A percentile compares a stretch with the other conserved stretches of the same genome.
Evolutionary conservation across 2,329 filamentous ascomycete species (phyloP).

Genomic region (Exophiala oligosperma): DNA sequence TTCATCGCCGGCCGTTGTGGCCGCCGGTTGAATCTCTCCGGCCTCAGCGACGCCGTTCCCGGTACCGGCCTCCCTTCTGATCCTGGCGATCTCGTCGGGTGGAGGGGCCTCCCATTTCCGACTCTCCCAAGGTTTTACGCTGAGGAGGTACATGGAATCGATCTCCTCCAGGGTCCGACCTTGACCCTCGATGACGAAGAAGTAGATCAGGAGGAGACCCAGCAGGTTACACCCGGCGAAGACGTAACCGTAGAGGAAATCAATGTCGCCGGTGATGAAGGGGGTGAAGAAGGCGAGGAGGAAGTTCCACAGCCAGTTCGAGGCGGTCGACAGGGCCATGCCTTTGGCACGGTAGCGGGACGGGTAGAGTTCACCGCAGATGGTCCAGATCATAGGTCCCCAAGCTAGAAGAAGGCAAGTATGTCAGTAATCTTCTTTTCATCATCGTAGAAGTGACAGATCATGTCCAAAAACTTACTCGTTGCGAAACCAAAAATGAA

Average conservation of each 20-base stretch:
- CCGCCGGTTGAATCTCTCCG: slow-evolving; percentile 17
- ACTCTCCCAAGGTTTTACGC: slow-evolving; percentile 57
- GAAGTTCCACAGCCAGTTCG: slow-evolving; percentile 81
- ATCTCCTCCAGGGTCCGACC: slow-evolving; percentile 76
- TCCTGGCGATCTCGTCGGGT: slow-evolving; percentile 28
- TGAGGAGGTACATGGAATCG: slow-evolving; percentile 72
- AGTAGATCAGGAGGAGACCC: slow-evolving; percentile 67
- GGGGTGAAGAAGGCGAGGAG: slow-evolving; percentile 76
- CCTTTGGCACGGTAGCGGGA: slow-evolving; percentile 40
- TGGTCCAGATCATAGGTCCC: slow-evolving; percentile 63
- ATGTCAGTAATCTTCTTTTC: not conserved
- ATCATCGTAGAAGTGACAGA: not conserved
- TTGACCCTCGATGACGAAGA: slow-evolving; percentile 70
- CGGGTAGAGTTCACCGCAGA: slow-evolving; percentile 48
- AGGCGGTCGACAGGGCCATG: slow-evolving; percentile 49
- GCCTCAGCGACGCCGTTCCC: slow-evolving; percentile 17
- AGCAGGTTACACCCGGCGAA: slow-evolving; percentile 72
- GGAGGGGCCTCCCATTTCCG: slow-evolving; percentile 22
- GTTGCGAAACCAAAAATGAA: slow-evolving; percentile 78
- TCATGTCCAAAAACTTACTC: not conserved
- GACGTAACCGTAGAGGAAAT: slow-evolving; percentile 75
- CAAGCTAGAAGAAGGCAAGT: slow-evolving; percentile 56
- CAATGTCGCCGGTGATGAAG: slow-evolving; percentile 71
- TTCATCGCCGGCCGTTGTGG: not conserved
- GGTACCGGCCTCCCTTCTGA: slow-evolving; percentile 27